These are phyloP conservation scores for Geotrichum carabidarum DNA, from an alignment of 1,139 yeast genomes.

Conservation along the genomic window DNA sequence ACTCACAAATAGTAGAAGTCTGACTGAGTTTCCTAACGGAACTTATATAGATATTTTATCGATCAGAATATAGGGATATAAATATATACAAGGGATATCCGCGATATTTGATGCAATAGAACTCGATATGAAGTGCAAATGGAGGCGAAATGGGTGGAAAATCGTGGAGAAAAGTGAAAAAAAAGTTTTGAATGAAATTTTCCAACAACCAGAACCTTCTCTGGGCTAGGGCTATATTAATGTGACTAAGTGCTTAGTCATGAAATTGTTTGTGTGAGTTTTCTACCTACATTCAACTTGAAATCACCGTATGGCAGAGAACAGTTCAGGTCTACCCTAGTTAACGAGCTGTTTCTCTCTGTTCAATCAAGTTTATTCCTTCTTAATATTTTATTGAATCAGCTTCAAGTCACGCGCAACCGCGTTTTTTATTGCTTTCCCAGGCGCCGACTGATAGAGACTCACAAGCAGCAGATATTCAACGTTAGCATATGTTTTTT, in stretches of 20 bases:
- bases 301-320: too few relatives aligned
- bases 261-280: background rate
- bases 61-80: constrained; percentile 3
- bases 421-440: too few relatives aligned
- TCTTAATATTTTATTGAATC: too few relatives aligned
- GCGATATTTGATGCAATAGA: background rate
- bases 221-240: background rate
- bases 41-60: background rate
- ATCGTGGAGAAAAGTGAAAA: background rate
- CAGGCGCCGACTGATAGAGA: too few relatives aligned
- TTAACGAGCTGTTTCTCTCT: too few relatives aligned
- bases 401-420: too few relatives aligned
- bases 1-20: background rate
- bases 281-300: background rate
- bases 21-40: background rate
- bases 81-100: constrained; percentile 8
- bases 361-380: too few relatives aligned
- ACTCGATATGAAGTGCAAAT: background rate
- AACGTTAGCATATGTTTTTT: too few relatives aligned
- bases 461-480: too few relatives aligned
- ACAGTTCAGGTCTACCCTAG: too few relatives aligned
- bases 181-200: background rate
- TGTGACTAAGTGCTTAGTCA: background rate
- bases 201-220: background rate
- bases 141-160: constrained; percentile 3